phyloP scores from a whole-genome alignment of 805 yeast genomes.

The Wickerhamomyces xylosicus region DNA sequence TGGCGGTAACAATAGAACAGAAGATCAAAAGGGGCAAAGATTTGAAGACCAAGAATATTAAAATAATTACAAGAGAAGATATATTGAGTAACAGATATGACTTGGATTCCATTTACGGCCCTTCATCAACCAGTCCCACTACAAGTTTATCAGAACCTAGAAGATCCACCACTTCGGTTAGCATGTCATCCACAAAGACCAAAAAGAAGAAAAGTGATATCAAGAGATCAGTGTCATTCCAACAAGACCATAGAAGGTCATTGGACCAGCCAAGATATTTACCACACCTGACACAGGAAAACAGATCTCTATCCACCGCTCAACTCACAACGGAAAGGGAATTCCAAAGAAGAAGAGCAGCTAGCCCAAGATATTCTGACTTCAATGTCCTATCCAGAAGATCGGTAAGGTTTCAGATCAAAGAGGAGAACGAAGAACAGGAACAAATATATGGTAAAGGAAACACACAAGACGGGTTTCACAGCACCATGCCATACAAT shows the following conservation, averaged over 20 bases:
- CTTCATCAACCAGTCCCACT: not conserved
- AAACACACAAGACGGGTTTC: not conserved
- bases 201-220: too few species aligned
- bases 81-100: conserved; percentile 12
- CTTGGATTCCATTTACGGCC: conserved; percentile 1
- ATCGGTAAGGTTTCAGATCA: not conserved
- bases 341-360: not conserved
- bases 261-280: too few species aligned
- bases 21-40: not conserved
- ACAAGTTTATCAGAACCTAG: too few species aligned
- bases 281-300: too few species aligned
- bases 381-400: not conserved
- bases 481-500: not conserved
- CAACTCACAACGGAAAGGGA: not conserved
- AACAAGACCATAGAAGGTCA: too few species aligned
- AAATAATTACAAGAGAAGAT: conserved; percentile 18
- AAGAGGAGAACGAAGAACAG: not conserved
- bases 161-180: not conserved
- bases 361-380: not conserved
- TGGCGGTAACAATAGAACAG: not conserved
- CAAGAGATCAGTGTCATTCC: too few species aligned
- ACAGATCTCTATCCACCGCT: not conserved
- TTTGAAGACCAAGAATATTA: conserved; percentile 15
- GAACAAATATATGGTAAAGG: not conserved
- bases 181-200: not conserved